These are phyloP conservation scores for Aureobasidium sp. DNA, from an alignment of 2,329 filamentous ascomycete genomes.

Conservation along the genomic window DNA sequence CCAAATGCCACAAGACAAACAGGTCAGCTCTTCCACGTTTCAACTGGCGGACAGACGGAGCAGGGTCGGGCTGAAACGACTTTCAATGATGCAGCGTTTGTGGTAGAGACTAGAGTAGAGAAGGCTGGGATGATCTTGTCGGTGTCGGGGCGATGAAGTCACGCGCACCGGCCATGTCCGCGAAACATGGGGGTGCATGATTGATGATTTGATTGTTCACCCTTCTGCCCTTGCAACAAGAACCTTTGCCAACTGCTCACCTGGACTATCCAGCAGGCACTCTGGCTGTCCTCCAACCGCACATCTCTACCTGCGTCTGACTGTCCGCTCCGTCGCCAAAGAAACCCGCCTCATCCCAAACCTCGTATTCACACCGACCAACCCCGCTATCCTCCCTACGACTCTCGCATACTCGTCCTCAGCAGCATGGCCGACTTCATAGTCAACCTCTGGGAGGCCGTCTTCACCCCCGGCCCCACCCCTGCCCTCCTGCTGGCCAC, in stretches of 20 bases:
- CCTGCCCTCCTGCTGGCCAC: constrained; percentile 82
- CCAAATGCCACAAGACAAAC: not conserved
- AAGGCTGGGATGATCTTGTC: not conserved
- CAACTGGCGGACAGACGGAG: not conserved
- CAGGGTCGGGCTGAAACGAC: not conserved
- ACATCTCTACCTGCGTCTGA: not conserved
- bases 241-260: not conserved
- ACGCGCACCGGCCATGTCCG: constrained; percentile 8
- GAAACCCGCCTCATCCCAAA: not conserved
- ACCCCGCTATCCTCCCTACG: constrained; percentile 2
- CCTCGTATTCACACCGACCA: not conserved
- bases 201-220: constrained; percentile 1
- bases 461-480: constrained; percentile 89
- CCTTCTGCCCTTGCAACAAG: not conserved
- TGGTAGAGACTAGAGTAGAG: not conserved
- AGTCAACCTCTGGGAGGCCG: constrained; percentile 75
- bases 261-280: not conserved
- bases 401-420: not conserved
- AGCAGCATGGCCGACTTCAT: constrained; percentile 44
- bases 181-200: constrained; percentile 11
- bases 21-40: not conserved
- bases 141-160: not conserved
- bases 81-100: not conserved
- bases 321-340: not conserved
- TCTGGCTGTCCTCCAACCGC: not conserved